Base-by-base conservation (phyloP, 345 rosid genomes). In the Ailanthus altissimus region DNA sequence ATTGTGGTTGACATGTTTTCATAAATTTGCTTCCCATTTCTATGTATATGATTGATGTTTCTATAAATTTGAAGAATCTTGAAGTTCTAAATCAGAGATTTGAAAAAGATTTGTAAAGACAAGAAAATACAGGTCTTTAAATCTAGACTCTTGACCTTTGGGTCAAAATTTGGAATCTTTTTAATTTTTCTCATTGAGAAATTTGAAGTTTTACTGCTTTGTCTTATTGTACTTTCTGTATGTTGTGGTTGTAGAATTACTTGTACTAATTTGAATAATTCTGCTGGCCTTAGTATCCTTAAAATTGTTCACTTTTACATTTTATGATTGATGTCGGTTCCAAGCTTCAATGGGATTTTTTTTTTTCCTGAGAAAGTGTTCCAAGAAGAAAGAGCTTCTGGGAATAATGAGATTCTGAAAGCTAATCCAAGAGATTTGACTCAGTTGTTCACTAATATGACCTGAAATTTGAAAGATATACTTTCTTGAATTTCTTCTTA, bases 1-100 rank as follows among this genome's bases (percentile, higher is more conserved):
- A 74, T 74, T 77, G 67, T 56, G 51, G 58, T 26, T 66, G 11
- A 32, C 20, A 14, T 67, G 21, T 38, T 38, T 40, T 73, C 36
- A 45, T 61, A 26, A 46, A 10, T 59, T 61, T 74, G 58, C 32
- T 49, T 21, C 77, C 47, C 16, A 45, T 61, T 28, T 62, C 45
- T 61, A 13, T 11, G 12, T 28, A 32, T 11, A 15, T 49, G 42
- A 64, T 8, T 66, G 42, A n/a, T 36, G n/a, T 23, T 75, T 45
- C 23, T 75, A 53, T 65, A 66, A 75, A 38, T 51, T 54, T 38
- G 53, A 23, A 51, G 40, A 54, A 65, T 75, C 64, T 50, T 75
- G 64, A 9, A 21, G 71, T 64, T 28, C 40, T 23, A 25, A 25
- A 11, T 23, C 18, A 36, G 65, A 75, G 72, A 64, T 65, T 75